These are phyloP conservation scores for Lunasporangiospora selenospora DNA, from an alignment of 192 early-diverging fungal species.

Conservation along the genomic window DNA sequence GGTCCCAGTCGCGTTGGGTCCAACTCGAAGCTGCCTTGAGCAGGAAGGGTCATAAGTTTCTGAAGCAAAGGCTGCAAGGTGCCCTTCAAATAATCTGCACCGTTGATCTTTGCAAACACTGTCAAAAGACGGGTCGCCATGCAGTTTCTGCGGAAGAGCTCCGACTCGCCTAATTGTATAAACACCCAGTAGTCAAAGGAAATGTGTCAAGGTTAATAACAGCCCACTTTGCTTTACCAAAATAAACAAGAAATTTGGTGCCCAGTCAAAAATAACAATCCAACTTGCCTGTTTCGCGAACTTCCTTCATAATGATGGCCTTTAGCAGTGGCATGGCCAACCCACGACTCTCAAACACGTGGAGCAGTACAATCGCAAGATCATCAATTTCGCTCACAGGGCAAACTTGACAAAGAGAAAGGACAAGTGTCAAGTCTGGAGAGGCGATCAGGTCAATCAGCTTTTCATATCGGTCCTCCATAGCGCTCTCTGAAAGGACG, in stretches of 20 bases:
- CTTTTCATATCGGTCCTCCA: conserved; percentile 80
- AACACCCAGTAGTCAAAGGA: no score
- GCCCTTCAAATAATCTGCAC: conserved; percentile 79
- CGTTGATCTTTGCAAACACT: conserved; percentile 82
- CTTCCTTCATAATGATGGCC: conserved; percentile 84
- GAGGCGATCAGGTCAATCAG: conserved; percentile 77
- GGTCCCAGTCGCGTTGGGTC: conserved; percentile 79
- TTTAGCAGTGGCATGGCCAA: conserved; percentile 78
- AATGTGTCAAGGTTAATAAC: no score
- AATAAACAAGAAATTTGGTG: no score
- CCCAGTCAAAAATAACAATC: no score
- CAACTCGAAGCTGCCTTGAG: conserved; percentile 87
- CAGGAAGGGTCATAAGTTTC: conserved; percentile 66
- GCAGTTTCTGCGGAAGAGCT: conserved; percentile 92
- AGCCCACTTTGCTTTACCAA: no score
- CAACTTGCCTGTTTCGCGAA: conserved; percentile 76
- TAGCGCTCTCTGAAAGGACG: conserved; percentile 75
- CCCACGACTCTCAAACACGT: conserved; percentile 81
- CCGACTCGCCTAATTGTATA: conserved; percentile 60
- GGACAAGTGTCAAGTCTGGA: conserved; percentile 74
- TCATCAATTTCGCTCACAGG: conserved; percentile 91
- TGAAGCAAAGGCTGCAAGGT: conserved; percentile 84
- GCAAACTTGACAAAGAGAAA: conserved; percentile 87
- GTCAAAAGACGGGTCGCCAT: conserved; percentile 90
- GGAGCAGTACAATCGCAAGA: conserved; percentile 76